Percentiles rank a stretch among this genome's conserved stretches.
These are phyloP conservation scores for Hemerocallis citrina DNA, from an alignment of 106 monocot genomes.

Conservation along the genomic window DNA sequence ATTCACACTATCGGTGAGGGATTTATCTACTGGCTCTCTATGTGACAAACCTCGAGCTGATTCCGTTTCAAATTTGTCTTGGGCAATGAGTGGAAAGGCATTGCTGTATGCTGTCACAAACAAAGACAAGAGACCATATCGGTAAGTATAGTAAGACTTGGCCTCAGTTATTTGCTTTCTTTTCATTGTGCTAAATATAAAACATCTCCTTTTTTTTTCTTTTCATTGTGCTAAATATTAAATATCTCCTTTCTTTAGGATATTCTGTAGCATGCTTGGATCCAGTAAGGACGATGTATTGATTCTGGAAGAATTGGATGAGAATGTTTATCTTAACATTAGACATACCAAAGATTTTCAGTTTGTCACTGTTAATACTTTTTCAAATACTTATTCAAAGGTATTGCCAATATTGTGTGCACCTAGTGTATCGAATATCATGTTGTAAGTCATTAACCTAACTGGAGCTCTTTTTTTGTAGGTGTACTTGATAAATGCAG, in stretches of 20 bases:
- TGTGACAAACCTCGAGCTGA: slow-evolving; percentile 60
- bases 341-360: slow-evolving; percentile 96
- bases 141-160: slow-evolving; percentile 29
- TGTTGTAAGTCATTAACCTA: slow-evolving; percentile 2
- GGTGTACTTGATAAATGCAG: slow-evolving; percentile 93
- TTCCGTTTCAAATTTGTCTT: slow-evolving; percentile 64
- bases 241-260: slow-evolving; percentile 46
- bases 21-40: slow-evolving; percentile 55
- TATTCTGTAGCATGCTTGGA: slow-evolving; percentile 90
- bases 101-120: slow-evolving; percentile 77
- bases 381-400: slow-evolving; percentile 83
- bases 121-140: slow-evolving; percentile 60
- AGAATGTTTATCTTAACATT: slow-evolving; percentile 79
- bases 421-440: background rate
- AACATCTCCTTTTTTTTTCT: slow-evolving; percentile 8
- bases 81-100: slow-evolving; percentile 86
- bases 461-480: slow-evolving; percentile 32
- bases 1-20: slow-evolving; percentile 70
- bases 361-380: slow-evolving; percentile 81
- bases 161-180: background rate
- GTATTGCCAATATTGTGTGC: slow-evolving; percentile 32
- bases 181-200: slow-evolving; percentile 4
- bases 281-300: slow-evolving; percentile 63
- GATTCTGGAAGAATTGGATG: slow-evolving; percentile 82
- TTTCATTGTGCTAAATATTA: slow-evolving; percentile 6